Evolutionary conservation across 2,329 filamentous ascomycete genomes (phyloP).

Genomic region (Lizonia empirigonia): DNA sequence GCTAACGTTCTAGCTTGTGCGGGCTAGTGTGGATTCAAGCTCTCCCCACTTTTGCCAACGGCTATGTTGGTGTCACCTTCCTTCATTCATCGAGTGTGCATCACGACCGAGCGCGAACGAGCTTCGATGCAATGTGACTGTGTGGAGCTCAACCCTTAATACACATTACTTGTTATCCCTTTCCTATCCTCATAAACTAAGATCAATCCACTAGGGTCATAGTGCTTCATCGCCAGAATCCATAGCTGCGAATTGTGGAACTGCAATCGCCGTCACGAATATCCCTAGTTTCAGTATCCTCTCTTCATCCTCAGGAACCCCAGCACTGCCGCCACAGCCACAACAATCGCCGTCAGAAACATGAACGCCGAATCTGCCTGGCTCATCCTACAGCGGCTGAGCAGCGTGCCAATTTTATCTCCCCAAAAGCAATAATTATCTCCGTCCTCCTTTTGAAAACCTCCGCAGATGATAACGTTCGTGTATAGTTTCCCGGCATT

Average conservation of each 20-base stretch:
- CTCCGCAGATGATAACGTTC: conserved; percentile 30
- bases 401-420: neutral
- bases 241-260: too few species aligned
- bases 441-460: conserved; percentile 1
- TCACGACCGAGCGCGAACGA: too few species aligned
- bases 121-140: too few species aligned
- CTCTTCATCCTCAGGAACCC: conserved; percentile 1
- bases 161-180: too few species aligned
- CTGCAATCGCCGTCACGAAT: too few species aligned
- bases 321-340: conserved; percentile 7
- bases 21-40: neutral
- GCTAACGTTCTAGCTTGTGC: conserved; percentile 4
- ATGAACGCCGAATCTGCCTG: conserved; percentile 37
- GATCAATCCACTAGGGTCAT: too few species aligned
- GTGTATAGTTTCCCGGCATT: neutral
- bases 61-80: neutral
- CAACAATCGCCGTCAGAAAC: conserved; percentile 26
- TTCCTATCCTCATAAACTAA: too few species aligned
- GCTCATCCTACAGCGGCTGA: conserved; percentile 25
- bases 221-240: too few species aligned
- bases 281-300: neutral
- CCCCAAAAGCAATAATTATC: neutral
- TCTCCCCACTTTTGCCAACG: conserved; percentile 5
- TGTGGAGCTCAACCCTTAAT: too few species aligned
- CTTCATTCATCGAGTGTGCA: neutral